These are phyloP conservation scores for Dothideomycetidae sp. DNA, from an alignment of 2,329 filamentous ascomycete genomes.

Conservation along the genomic window DNA sequence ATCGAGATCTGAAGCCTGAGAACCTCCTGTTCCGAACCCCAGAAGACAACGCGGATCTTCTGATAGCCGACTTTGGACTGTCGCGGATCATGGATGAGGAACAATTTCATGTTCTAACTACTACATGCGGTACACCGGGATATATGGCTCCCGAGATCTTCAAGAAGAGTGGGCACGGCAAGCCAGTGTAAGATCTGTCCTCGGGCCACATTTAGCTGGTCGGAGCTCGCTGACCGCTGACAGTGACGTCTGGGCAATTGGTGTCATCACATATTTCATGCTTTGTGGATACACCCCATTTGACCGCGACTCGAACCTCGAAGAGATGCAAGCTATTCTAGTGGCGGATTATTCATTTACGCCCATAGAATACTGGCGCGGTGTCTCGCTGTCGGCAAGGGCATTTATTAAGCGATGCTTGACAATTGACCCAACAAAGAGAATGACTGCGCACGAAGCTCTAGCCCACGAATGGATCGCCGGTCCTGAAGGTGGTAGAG, in stretches of 20 bases:
- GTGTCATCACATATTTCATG: constrained; percentile 96
- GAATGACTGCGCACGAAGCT: constrained; percentile 80
- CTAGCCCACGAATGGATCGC: constrained; percentile 52
- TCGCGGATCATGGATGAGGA: constrained; percentile 98
- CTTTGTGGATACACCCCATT: constrained; percentile 97
- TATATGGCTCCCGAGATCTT: constrained; percentile 99
- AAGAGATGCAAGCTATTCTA: constrained; percentile 98
- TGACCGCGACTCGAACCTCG: constrained; percentile 90
- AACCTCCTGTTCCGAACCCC: constrained; percentile 93
- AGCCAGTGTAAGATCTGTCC: constrained; percentile 56
- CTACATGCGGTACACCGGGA: constrained; percentile 90
- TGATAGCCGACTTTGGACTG: constrained; percentile 94
- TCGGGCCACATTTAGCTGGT: background rate
- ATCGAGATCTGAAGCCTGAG: constrained; percentile 94
- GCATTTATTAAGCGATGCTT: constrained; percentile 88
- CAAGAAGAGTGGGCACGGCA: constrained; percentile 95
- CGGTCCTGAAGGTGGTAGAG: constrained; percentile 36
- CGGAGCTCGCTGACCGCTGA: constrained; percentile 2
- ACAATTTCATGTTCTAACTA: constrained; percentile 93
- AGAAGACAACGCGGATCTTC: constrained; percentile 89
- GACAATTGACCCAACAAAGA: constrained; percentile 71
- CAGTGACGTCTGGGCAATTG: constrained; percentile 90
- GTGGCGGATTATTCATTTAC: constrained; percentile 94
- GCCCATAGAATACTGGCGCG: constrained; percentile 90
- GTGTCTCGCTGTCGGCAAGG: constrained; percentile 67